Percentiles rank a stretch among this genome's conserved stretches.
phyloP scores from a whole-genome alignment of 768 basidiomycete genomes.

The Xerocomellus chrysenteron region DNA sequence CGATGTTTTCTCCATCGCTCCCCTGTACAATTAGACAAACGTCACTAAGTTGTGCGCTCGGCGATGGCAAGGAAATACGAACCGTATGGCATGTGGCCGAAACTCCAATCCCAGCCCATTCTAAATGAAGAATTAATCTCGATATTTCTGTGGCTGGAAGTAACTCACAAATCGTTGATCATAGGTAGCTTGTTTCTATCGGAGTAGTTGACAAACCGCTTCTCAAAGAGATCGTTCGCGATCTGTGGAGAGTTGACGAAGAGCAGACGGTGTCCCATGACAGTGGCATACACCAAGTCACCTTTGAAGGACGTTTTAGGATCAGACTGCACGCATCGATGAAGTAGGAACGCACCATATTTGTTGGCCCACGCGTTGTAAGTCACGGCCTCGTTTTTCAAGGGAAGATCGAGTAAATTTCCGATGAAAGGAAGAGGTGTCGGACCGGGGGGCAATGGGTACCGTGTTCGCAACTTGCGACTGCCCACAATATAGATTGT shows the following conservation, averaged over 20 bases:
- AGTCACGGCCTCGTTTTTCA: slow-evolving; percentile 35
- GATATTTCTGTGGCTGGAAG: neutral
- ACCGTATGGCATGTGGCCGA: slow-evolving; percentile 56
- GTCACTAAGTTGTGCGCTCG: neutral
- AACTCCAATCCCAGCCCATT: slow-evolving; percentile 49
- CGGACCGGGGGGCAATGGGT: slow-evolving; percentile 56
- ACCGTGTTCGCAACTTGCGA: slow-evolving; percentile 12
- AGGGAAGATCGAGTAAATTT: slow-evolving; percentile 49
- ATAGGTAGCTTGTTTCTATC: slow-evolving; percentile 48
- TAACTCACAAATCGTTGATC: slow-evolving; percentile 48
- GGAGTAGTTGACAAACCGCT: slow-evolving; percentile 54
- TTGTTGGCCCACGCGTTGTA: slow-evolving; percentile 45
- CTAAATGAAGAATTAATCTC: slow-evolving; percentile 31
- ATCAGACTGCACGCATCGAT: neutral
- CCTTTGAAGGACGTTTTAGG: slow-evolving; percentile 29
- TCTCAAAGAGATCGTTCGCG: slow-evolving; percentile 56
- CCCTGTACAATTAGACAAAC: slow-evolving; percentile 31
- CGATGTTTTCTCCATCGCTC: slow-evolving; percentile 53
- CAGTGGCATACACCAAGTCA: slow-evolving; percentile 52
- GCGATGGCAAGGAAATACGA: slow-evolving; percentile 5
- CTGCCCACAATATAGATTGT: slow-evolving; percentile 18
- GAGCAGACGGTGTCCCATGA: slow-evolving; percentile 48
- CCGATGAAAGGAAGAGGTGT: slow-evolving; percentile 52
- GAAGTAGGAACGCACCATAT: slow-evolving; percentile 27
- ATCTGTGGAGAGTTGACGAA: slow-evolving; percentile 48